Conservation (phyloP, 352 stramenopile species). For the Blastocystis hominis region DNA sequence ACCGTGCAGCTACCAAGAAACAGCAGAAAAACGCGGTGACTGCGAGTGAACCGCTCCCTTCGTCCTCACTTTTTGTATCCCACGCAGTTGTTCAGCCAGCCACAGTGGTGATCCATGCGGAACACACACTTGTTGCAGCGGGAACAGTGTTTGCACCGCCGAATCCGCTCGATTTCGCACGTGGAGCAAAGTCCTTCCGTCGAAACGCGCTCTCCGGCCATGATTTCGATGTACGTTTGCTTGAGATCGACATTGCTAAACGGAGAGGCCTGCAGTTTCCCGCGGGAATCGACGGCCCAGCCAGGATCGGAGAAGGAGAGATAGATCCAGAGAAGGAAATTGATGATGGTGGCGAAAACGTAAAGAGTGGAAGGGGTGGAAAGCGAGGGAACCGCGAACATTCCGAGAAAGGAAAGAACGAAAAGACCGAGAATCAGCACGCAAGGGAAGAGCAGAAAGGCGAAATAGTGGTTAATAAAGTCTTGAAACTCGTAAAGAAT, state of each 20-base stretch:
- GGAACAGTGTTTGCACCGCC: slow-evolving; percentile 46
- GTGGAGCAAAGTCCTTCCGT: background rate
- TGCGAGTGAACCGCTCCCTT: background rate
- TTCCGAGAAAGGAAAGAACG: background rate
- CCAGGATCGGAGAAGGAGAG: slow-evolving; percentile 2
- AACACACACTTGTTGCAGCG: slow-evolving; percentile 25
- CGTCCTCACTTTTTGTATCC: slow-evolving; percentile 39
- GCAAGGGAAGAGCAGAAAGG: background rate
- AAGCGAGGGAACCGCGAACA: background rate
- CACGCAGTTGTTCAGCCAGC: slow-evolving; percentile 55
- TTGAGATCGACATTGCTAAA: slow-evolving; percentile 17
- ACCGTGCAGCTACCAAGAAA: slow-evolving; percentile 20
- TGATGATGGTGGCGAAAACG: background rate
- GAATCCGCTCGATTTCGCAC: slow-evolving; percentile 42
- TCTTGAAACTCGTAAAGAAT: slow-evolving; percentile 14
- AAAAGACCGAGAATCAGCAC: background rate
- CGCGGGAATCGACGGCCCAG: background rate
- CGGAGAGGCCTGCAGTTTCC: background rate
- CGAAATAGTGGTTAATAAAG: slow-evolving; percentile 14
- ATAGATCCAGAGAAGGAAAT: slow-evolving; percentile 21
- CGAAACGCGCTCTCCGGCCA: background rate
- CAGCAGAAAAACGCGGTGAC: slow-evolving; percentile 51
- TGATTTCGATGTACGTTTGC: slow-evolving; percentile 10
- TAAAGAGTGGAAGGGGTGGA: background rate
- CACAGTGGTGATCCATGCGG: slow-evolving; percentile 54